Percentiles rank a stretch among this genome's conserved stretches.
Evolutionary conservation across 2,329 filamentous ascomycete genomes (phyloP).

Genomic region (Sporothrix dimorphospora): DNA sequence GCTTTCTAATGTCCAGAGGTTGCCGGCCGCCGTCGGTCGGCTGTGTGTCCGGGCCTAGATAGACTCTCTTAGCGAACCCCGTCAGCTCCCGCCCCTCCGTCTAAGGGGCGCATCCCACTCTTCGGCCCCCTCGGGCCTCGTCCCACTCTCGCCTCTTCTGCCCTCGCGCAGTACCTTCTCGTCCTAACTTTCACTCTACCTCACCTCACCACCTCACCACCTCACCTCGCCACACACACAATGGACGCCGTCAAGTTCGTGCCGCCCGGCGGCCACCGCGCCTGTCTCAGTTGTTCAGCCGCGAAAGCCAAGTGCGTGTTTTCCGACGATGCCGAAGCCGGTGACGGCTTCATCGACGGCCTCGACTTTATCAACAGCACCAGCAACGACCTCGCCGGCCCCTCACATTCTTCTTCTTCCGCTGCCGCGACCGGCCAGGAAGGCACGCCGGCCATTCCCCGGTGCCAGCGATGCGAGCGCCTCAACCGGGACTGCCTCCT

Average conservation of each 20-base stretch:
- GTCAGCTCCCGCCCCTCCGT: background rate
- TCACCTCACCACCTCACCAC: background rate
- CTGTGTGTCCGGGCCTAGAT: conserved; percentile 14
- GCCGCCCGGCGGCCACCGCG: conserved; percentile 36
- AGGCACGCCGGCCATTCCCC: conserved; percentile 30
- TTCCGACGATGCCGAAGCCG: conserved; percentile 30
- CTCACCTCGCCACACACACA: background rate
- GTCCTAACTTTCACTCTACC: background rate
- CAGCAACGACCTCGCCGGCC: background rate
- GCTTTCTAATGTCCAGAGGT: conserved; percentile 18
- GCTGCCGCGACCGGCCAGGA: background rate
- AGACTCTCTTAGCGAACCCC: background rate
- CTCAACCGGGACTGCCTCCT: conserved; percentile 33
- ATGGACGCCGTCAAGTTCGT: conserved; percentile 37
- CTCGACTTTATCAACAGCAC: conserved; percentile 22
- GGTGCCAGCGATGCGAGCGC: conserved; percentile 34
- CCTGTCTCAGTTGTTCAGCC: conserved; percentile 36
- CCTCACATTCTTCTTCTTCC: background rate
- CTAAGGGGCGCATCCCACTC: conserved; percentile 23
- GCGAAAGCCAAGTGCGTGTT: conserved; percentile 37
- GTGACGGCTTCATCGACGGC: conserved; percentile 20
- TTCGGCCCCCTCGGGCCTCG: conserved; percentile 9
- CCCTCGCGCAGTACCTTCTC: background rate
- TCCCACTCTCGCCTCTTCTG: conserved; percentile 4
- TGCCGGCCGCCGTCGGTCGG: conserved; percentile 25